Conservation (phyloP, 2,329 filamentous ascomycete species). For the Lecanicillium sp. region DNA sequence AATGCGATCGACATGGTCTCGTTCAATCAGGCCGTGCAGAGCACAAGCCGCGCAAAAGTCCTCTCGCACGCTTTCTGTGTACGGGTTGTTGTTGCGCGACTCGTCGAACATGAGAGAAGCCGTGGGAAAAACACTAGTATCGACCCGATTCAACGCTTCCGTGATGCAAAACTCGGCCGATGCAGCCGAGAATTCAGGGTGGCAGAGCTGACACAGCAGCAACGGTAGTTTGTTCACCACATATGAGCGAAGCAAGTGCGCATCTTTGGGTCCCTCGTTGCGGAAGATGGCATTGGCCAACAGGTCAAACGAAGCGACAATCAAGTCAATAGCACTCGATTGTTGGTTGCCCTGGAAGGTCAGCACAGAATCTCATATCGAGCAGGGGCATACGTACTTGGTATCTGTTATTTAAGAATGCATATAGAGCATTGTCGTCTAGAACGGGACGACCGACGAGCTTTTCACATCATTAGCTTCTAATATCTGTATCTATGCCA, state of each 20-base stretch:
- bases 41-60: conserved; percentile 89
- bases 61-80: conserved; percentile 53
- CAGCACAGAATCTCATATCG: conserved; percentile 10
- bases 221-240: conserved; percentile 63
- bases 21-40: conserved; percentile 75
- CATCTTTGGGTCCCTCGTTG: conserved; percentile 48
- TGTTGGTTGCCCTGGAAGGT: conserved; percentile 63
- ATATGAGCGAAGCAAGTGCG: conserved; percentile 77
- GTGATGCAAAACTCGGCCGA: conserved; percentile 64
- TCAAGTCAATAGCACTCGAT: conserved; percentile 71
- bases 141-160: conserved; percentile 72
- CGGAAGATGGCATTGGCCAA: conserved; percentile 79
- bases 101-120: conserved; percentile 55
- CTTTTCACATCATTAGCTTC: conserved; percentile 36
- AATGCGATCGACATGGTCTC: conserved; percentile 70
- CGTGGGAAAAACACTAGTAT: conserved; percentile 67
- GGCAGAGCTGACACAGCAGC: conserved; percentile 45
- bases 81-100: conserved; percentile 50
- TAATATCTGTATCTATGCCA: no score
- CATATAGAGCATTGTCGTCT: conserved; percentile 73
- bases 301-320: conserved; percentile 84
- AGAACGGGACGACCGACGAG: conserved; percentile 75
- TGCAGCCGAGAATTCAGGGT: conserved; percentile 68
- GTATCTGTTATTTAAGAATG: conserved; percentile 79
- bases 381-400: conserved; percentile 47